Percentiles rank a stretch among this genome's conserved stretches.
These are phyloP conservation scores for Diplodia mutila DNA, from an alignment of 2,329 filamentous ascomycete genomes.

Conservation along the genomic window DNA sequence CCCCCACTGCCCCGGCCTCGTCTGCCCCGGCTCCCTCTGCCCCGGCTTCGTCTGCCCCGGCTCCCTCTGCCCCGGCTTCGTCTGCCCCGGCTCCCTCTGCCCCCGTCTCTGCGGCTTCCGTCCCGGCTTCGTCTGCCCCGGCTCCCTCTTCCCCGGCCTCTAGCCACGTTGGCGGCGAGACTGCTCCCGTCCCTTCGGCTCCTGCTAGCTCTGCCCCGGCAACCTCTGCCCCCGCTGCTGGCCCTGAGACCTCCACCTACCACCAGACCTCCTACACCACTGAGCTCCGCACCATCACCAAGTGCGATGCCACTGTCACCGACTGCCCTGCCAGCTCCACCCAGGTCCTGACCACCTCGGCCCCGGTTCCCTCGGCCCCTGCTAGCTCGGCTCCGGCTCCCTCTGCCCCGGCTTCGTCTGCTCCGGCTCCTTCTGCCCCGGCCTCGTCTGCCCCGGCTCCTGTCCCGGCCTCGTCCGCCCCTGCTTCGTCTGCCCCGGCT, in stretches of 20 bases:
- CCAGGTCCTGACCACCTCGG: slow-evolving; percentile 12
- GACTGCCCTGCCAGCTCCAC: slow-evolving; percentile 32
- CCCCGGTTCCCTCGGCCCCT: background rate
- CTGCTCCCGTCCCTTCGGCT: background rate
- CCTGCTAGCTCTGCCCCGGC: background rate
- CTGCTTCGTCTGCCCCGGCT: background rate
- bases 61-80: slow-evolving; percentile 1
- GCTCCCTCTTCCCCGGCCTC: slow-evolving; percentile 2
- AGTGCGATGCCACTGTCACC: slow-evolving; percentile 13
- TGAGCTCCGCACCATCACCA: slow-evolving; percentile 17
- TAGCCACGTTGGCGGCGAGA: no score
- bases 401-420: background rate
- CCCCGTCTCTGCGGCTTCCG: no score
- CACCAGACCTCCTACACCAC: slow-evolving; percentile 18
- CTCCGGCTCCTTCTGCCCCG: background rate
- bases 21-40: background rate
- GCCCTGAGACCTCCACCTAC: slow-evolving; percentile 2
- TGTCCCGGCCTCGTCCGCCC: background rate
- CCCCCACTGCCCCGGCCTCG: background rate
- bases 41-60: background rate
- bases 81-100: background rate
- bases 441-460: background rate
- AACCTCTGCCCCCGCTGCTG: background rate
- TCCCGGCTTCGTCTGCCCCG: slow-evolving; percentile 1
- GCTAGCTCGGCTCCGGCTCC: background rate